Evolutionary conservation across 2,329 filamentous ascomycete genomes (phyloP).

Genomic region (Lomentospora prolificans): DNA sequence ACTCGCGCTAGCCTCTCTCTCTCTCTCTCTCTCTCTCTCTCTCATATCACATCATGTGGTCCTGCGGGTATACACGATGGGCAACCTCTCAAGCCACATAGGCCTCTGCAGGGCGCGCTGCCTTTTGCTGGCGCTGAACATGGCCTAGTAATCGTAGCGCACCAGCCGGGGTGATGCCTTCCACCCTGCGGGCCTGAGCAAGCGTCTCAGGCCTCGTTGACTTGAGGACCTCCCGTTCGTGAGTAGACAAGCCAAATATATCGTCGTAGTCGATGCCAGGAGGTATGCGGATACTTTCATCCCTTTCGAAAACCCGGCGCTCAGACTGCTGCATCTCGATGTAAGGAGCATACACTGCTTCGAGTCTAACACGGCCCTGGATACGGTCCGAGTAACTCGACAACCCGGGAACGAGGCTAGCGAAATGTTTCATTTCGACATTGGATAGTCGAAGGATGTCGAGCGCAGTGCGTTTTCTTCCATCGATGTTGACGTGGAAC

Average conservation of each 20-base stretch:
- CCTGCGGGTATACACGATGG: too few relatives aligned
- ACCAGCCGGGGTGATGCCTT: conserved; percentile 61
- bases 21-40: too few relatives aligned
- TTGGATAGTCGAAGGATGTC: conserved; percentile 66
- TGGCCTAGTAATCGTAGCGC: conserved; percentile 51
- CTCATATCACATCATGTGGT: too few relatives aligned
- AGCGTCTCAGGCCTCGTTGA: conserved; percentile 70
- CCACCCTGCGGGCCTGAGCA: conserved; percentile 78
- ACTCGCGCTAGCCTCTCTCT: too few relatives aligned
- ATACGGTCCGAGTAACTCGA: conserved; percentile 46
- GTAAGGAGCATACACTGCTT: conserved; percentile 81
- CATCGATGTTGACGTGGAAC: conserved; percentile 58
- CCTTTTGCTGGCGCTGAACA: conserved; percentile 31
- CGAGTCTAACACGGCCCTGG: conserved; percentile 63
- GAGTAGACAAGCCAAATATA: conserved; percentile 66
- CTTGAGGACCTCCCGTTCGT: conserved; percentile 64
- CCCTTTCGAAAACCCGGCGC: conserved; percentile 58
- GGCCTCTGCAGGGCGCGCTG: conserved; percentile 8
- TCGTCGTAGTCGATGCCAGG: conserved; percentile 64
- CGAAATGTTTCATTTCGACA: conserved; percentile 48
- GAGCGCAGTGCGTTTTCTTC: conserved; percentile 59
- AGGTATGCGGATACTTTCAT: conserved; percentile 67
- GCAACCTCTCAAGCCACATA: neutral
- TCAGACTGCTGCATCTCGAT: conserved; percentile 61
- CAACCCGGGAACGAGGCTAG: conserved; percentile 46